Percentiles rank a stretch among this genome's conserved stretches.
Conservation (phyloP, 352 stramenopile species). For the Globisporangium canariense region DNA sequence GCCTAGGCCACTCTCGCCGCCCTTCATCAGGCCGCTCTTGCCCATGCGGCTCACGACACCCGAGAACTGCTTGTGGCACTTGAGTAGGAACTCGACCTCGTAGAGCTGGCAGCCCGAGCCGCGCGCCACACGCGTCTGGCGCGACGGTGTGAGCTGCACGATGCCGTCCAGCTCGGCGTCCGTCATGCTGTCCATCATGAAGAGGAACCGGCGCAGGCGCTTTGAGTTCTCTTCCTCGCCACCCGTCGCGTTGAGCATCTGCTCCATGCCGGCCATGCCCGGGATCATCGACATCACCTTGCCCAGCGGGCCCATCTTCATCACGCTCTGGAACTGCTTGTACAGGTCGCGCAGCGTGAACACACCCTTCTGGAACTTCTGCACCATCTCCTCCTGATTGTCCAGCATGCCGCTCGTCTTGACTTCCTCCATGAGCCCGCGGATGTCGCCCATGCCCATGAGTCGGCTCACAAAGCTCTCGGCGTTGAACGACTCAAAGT, state of each 20-base stretch:
- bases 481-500: conserved; percentile 98
- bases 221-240: conserved; percentile 91
- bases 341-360: conserved; percentile 99
- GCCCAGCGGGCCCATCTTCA: conserved; percentile 96
- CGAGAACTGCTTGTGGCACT: conserved; percentile 96
- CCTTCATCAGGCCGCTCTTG: conserved; percentile 94
- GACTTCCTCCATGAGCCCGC: conserved; percentile 95
- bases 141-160: conserved; percentile 61
- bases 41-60: conserved; percentile 96
- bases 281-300: conserved; percentile 99
- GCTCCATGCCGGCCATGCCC: conserved; percentile 88
- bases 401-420: conserved; percentile 89
- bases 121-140: conserved; percentile 86
- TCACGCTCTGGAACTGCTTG: conserved; percentile 97
- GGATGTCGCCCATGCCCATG: conserved; percentile 97
- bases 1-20: conserved; percentile 79
- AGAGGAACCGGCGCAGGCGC: conserved; percentile 96
- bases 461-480: conserved; percentile 98
- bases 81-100: conserved; percentile 92
- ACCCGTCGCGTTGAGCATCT: conserved; percentile 90
- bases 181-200: conserved; percentile 99
- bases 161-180: conserved; percentile 94
- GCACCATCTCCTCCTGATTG: conserved; percentile 95
- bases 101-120: conserved; percentile 88
- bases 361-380: conserved; percentile 94